Percentiles rank a stretch among this genome's conserved stretches.
Conservation (phyloP, 1,139 yeast species). For the Pichia sp. region DNA sequence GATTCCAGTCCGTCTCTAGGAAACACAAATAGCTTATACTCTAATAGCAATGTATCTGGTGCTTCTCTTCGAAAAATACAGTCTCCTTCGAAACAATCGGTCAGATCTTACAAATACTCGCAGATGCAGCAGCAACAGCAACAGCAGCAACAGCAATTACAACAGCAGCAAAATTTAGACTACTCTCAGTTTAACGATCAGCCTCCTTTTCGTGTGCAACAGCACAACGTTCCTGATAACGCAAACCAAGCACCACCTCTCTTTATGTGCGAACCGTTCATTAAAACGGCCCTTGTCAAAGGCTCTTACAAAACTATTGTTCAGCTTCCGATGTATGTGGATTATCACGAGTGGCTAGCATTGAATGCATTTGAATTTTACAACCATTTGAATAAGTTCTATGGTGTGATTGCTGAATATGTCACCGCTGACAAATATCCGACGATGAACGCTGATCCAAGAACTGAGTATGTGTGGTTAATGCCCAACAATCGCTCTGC, state of each 20-base stretch:
- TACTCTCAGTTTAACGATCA: constrained; percentile 10
- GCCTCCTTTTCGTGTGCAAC: constrained; percentile 9
- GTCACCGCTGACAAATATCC: constrained; percentile 87
- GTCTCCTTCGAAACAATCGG: constrained; percentile 33
- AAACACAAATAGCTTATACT: constrained; percentile 22
- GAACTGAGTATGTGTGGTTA: constrained; percentile 86
- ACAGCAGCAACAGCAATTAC: constrained; percentile 29
- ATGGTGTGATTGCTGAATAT: constrained; percentile 82
- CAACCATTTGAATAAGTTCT: constrained; percentile 80
- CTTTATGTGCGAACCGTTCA: constrained; percentile 88
- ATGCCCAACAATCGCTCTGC: constrained; percentile 74
- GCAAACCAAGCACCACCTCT: constrained; percentile 44
- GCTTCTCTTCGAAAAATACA: constrained; percentile 31
- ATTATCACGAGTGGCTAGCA: constrained; percentile 93
- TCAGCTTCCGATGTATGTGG: constrained; percentile 91
- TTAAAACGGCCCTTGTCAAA: constrained; percentile 88
- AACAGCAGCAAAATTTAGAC: constrained; percentile 11
- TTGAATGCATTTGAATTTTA: constrained; percentile 86
- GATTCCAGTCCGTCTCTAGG: constrained; percentile 26
- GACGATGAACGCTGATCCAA: constrained; percentile 94
- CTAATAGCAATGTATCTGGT: constrained; percentile 36
- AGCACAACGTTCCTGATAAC: constrained; percentile 3
- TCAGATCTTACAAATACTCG: constrained; percentile 24
- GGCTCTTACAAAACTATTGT: constrained; percentile 98
- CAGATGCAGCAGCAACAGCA: constrained; percentile 32